Conservation (phyloP, 2,329 filamentous ascomycete species). For the Monosporascus sp. region DNA sequence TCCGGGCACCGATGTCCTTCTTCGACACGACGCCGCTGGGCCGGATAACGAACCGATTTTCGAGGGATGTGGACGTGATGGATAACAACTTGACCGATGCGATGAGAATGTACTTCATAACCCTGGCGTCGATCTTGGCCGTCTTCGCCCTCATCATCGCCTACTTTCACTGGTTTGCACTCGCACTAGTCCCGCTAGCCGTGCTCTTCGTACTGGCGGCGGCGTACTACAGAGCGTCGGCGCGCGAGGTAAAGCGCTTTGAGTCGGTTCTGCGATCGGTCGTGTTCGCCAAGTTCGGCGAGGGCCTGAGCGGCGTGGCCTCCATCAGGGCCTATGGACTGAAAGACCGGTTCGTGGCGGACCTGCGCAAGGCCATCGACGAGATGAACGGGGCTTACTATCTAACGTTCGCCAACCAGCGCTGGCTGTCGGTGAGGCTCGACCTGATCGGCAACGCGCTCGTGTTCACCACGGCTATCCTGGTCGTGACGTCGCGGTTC, state of each 20-base stretch:
- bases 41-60: slow-evolving; percentile 93
- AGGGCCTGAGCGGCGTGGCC: slow-evolving; percentile 77
- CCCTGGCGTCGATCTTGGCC: slow-evolving; percentile 72
- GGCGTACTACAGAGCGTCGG: slow-evolving; percentile 84
- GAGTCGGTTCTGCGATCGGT: slow-evolving; percentile 82
- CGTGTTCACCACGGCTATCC: slow-evolving; percentile 81
- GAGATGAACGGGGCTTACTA: slow-evolving; percentile 94
- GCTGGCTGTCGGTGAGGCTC: slow-evolving; percentile 83
- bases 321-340: slow-evolving; percentile 88
- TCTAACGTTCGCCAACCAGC: slow-evolving; percentile 89
- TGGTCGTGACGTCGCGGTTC: slow-evolving; percentile 90
- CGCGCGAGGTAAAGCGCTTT: slow-evolving; percentile 89
- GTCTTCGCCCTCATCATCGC: slow-evolving; percentile 89
- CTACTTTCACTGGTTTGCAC: slow-evolving; percentile 85
- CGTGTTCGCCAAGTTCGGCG: slow-evolving; percentile 87
- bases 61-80: slow-evolving; percentile 93
- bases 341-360: slow-evolving; percentile 64
- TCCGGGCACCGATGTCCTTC: slow-evolving; percentile 77
- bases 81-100: slow-evolving; percentile 87
- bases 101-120: slow-evolving; percentile 89
- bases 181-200: slow-evolving; percentile 59
- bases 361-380: slow-evolving; percentile 71
- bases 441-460: slow-evolving; percentile 79
- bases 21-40: slow-evolving; percentile 96
- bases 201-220: slow-evolving; percentile 76